A percentile compares a stretch with the other conserved stretches of the same genome.
These are phyloP conservation scores for Calocera viscosa DNA, from an alignment of 768 basidiomycete species.

Conservation along the genomic window DNA sequence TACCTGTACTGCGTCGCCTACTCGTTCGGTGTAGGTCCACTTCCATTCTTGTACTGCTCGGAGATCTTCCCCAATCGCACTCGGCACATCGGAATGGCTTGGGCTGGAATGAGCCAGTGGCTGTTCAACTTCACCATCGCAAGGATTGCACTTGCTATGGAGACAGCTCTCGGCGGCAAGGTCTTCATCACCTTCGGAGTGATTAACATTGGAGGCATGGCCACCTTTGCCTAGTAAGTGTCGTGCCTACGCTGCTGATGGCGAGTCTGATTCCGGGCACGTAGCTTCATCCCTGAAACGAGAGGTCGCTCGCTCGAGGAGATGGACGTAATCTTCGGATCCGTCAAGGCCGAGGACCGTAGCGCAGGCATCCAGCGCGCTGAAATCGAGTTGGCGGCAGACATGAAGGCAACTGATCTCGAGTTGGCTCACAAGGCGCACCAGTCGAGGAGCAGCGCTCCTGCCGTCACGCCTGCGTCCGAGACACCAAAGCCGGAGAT, in stretches of 20 bases:
- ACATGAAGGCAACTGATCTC: neutral
- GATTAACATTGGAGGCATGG: slow-evolving; percentile 62
- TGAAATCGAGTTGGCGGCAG: neutral
- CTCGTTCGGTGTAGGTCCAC: slow-evolving; percentile 41
- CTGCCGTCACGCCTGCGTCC: neutral
- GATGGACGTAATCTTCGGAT: slow-evolving; percentile 10
- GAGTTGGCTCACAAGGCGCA: neutral
- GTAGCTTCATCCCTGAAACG: slow-evolving; percentile 18
- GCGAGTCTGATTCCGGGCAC: neutral
- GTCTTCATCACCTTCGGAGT: slow-evolving; percentile 66
- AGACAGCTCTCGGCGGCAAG: slow-evolving; percentile 53
- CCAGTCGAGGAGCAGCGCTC: neutral
- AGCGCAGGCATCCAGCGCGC: neutral
- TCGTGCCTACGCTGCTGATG: slow-evolving; percentile 38
- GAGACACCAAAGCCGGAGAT: neutral
- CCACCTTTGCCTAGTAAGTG: slow-evolving; percentile 45
- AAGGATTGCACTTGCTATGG: slow-evolving; percentile 55
- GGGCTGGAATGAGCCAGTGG: slow-evolving; percentile 71
- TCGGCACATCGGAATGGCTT: slow-evolving; percentile 63
- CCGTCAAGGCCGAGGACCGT: slow-evolving; percentile 8
- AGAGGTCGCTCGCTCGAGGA: slow-evolving; percentile 6
- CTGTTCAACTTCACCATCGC: slow-evolving; percentile 61
- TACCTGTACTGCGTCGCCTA: slow-evolving; percentile 84
- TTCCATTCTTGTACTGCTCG: slow-evolving; percentile 47
- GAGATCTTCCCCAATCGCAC: slow-evolving; percentile 84